phyloP scores from a whole-genome alignment of 352 stramenopile species.

The Globisporangium irregulare region DNA sequence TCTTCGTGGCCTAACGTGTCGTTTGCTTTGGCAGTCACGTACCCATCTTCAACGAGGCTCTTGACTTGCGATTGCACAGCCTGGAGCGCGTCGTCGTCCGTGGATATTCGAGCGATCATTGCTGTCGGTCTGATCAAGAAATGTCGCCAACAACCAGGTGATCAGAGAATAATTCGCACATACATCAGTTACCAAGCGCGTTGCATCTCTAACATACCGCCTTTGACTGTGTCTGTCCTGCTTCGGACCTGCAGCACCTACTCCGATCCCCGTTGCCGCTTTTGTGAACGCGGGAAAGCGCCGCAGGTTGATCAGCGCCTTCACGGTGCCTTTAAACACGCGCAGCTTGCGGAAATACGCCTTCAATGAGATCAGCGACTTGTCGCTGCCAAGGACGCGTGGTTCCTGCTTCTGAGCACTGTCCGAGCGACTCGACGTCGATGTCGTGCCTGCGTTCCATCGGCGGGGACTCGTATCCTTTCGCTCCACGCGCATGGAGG shows the following conservation, averaged over 20 bases:
- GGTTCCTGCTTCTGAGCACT: conserved; percentile 10
- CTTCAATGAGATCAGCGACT: conserved; percentile 61
- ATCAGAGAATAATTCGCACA: not conserved
- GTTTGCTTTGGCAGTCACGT: not conserved
- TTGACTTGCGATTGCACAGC: conserved; percentile 56
- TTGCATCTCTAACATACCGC: not conserved
- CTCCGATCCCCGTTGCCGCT: not conserved
- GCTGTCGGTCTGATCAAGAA: conserved; percentile 18
- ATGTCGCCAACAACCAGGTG: not conserved
- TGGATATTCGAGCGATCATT: conserved; percentile 38
- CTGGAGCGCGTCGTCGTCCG: conserved; percentile 31
- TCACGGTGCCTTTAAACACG: conserved; percentile 68
- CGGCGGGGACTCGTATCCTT: conserved; percentile 19
- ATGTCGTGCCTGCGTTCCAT: conserved; percentile 25
- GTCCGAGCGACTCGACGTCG: conserved; percentile 3
- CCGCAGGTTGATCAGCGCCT: conserved; percentile 57
- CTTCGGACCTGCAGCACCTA: not conserved
- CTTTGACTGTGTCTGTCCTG: not conserved
- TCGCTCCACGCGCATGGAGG: conserved; percentile 14
- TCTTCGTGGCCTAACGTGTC: not conserved
- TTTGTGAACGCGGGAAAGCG: conserved; percentile 17
- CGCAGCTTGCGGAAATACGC: conserved; percentile 64
- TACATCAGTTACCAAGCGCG: not conserved
- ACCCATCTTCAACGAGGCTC: conserved; percentile 60
- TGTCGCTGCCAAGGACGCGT: conserved; percentile 12